These are phyloP conservation scores for Xylariaceae sp. DNA, from an alignment of 2,329 filamentous ascomycete genomes.

Conservation along the genomic window DNA sequence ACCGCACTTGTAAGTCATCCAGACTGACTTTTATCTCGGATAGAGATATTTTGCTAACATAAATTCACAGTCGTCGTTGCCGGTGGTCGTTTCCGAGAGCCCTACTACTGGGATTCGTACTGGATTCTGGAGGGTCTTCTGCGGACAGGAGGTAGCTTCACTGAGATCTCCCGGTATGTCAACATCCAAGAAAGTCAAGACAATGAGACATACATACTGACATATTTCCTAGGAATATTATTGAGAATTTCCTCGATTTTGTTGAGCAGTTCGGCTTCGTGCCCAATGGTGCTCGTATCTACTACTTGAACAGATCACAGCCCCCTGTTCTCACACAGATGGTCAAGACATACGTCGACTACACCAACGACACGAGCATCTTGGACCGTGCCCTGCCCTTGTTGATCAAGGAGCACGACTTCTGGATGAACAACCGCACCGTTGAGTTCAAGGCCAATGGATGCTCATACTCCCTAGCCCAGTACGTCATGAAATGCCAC, in stretches of 20 bases:
- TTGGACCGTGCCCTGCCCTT: constrained; percentile 57
- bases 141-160: constrained; percentile 58
- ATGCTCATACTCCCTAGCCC: constrained; percentile 51
- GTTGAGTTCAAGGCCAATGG: constrained; percentile 44
- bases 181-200: neutral
- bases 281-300: constrained; percentile 61
- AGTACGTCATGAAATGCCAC: constrained; percentile 34
- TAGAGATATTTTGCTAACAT: no score
- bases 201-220: constrained; percentile 1
- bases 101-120: constrained; percentile 68
- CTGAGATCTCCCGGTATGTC: constrained; percentile 48
- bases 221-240: constrained; percentile 45
- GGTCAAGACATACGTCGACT: constrained; percentile 58
- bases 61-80: constrained; percentile 51
- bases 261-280: constrained; percentile 61
- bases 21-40: neutral
- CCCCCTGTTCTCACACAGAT: constrained; percentile 62
- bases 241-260: constrained; percentile 65
- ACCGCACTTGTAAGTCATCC: constrained; percentile 45
- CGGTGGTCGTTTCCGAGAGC: constrained; percentile 64
- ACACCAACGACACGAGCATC: constrained; percentile 58
- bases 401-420: constrained; percentile 58
- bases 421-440: constrained; percentile 57
- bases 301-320: constrained; percentile 65
- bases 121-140: constrained; percentile 64